Percentiles rank a stretch among this genome's conserved stretches.
Conservation (phyloP, 352 stramenopile species). For the Thraustotheca clavata region DNA sequence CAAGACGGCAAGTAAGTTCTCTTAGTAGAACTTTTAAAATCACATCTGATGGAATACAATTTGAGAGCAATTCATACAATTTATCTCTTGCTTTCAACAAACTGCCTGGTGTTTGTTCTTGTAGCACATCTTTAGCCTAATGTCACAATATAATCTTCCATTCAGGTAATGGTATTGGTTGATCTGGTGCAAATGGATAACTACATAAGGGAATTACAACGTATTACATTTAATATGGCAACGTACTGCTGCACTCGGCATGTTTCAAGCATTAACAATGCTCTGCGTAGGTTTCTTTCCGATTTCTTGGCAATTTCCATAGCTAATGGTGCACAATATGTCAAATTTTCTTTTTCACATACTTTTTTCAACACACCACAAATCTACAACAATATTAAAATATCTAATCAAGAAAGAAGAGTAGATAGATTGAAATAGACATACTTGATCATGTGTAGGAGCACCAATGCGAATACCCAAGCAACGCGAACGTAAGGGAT, state of each 20-base stretch:
- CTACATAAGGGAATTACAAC: conserved; percentile 23
- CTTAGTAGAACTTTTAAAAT: conserved; percentile 90
- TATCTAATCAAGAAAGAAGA: too few relatives aligned
- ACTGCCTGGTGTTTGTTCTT: conserved; percentile 92
- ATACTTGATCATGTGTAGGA: conserved; percentile 84
- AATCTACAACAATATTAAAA: conserved; percentile 47
- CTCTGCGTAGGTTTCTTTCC: conserved; percentile 93
- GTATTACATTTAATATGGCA: not conserved
- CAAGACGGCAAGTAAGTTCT: conserved; percentile 91
- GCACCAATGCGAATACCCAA: conserved; percentile 91
- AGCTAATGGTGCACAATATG: conserved; percentile 81
- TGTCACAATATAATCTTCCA: conserved; percentile 96
- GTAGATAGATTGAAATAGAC: conserved; percentile 12
- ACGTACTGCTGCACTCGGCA: conserved; percentile 69
- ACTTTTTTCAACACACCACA: conserved; percentile 85
- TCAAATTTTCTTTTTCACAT: conserved; percentile 87
- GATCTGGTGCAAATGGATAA: conserved; percentile 78
- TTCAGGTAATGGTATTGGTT: conserved; percentile 85
- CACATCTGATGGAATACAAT: conserved; percentile 97
- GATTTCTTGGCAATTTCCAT: conserved; percentile 88
- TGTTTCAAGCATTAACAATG: conserved; percentile 97
- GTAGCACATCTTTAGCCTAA: conserved; percentile 91
- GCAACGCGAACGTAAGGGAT: conserved; percentile 95
- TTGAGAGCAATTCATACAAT: conserved; percentile 97
- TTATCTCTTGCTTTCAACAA: conserved; percentile 93